Evolutionary conservation across 352 stramenopile species (phyloP), one percentile per base, ranked within the genome.

Genomic region (Phytophthora pini): DNA sequence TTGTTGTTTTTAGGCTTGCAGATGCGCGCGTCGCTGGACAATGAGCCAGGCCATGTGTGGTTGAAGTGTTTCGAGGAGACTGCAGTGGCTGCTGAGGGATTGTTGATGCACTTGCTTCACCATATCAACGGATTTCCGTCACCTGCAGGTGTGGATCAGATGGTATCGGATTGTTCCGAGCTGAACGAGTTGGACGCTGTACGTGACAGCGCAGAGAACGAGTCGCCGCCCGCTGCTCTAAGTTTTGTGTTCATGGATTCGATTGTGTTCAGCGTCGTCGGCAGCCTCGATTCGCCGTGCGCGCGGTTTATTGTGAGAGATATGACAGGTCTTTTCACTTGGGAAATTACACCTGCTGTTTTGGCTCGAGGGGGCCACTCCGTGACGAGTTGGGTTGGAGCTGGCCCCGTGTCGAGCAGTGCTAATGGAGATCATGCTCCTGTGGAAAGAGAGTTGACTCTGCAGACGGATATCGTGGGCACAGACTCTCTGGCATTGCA

Each of bases 161-260:
- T 96, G 76, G 57, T 92, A 12, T 96, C 88, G 4, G 87, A 80
- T 55, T 96, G 88, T 46, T 82, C 83, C 0, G 88, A 94, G 65
- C 67, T 94, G 13, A 72, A 69, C 9, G 79, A 92, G 24, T 56
- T 62, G 11, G 78, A 90, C 32, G 61, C 68, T 43, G 39, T 60
- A 2, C 52, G 63, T 27, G 63, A 70, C 11, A 63, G 45, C 32
- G 64, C 58, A 0, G 79, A 80, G 36, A 70, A 83, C 43, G 60
- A 76, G 11, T 61, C 51, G 2, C 61, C 55, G 6, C 70, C 75
- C 24, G 68, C 71, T 0, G 76, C 79, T 2, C 65, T 94, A n/a
- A 93, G 84, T 52, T 96, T 96, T 70, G 85, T 96, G 29, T 94
- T 93, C 47, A 94, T 96, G 86, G 84, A 94, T 53, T 91, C 86